Percentiles rank a stretch among this genome's conserved stretches.
Evolutionary conservation across 495 filamentous ascomycete genomes (phyloP).

Genomic region (Penicillium angulare): DNA sequence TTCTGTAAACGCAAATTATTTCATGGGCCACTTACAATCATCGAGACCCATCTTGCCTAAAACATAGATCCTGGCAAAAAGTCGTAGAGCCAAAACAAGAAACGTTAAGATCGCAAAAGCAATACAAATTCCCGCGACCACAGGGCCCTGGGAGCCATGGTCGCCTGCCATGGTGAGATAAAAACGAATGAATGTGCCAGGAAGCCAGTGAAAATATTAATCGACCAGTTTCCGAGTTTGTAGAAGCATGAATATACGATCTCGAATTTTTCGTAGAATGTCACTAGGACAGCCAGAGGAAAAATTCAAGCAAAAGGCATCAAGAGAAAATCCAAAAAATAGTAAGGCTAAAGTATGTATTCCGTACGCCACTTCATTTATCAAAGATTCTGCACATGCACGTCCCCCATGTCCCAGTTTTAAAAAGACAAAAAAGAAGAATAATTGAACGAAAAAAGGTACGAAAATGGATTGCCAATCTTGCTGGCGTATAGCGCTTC

Average conservation of each 20-base stretch:
- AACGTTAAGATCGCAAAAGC: constrained; percentile 36
- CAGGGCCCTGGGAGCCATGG: constrained; percentile 30
- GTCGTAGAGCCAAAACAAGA: constrained; percentile 31
- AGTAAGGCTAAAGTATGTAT: too few relatives aligned
- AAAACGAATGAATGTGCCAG: constrained; percentile 6
- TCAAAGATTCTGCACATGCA: not conserved
- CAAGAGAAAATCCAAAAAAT: constrained; percentile 1
- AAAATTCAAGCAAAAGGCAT: not conserved
- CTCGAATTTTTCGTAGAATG: not conserved
- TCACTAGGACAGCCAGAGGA: constrained; percentile 5
- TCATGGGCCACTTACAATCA: constrained; percentile 30
- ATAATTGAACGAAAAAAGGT: not conserved
- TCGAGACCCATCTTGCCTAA: constrained; percentile 33
- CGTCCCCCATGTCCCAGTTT: not conserved
- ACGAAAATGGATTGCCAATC: not conserved
- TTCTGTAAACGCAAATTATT: not conserved
- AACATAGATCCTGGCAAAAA: constrained; percentile 38
- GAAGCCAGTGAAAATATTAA: not conserved
- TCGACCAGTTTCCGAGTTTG: not conserved
- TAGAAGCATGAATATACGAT: constrained; percentile 1
- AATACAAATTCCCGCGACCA: constrained; percentile 29
- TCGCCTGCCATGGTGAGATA: constrained; percentile 14
- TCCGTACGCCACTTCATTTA: not conserved
- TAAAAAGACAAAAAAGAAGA: too few relatives aligned
- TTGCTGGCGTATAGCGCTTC: not conserved